A percentile compares a stretch with the other conserved stretches of the same genome.
Conservation (phyloP, 176 grass and related monocot species). For the Phoenix roebelenii region DNA sequence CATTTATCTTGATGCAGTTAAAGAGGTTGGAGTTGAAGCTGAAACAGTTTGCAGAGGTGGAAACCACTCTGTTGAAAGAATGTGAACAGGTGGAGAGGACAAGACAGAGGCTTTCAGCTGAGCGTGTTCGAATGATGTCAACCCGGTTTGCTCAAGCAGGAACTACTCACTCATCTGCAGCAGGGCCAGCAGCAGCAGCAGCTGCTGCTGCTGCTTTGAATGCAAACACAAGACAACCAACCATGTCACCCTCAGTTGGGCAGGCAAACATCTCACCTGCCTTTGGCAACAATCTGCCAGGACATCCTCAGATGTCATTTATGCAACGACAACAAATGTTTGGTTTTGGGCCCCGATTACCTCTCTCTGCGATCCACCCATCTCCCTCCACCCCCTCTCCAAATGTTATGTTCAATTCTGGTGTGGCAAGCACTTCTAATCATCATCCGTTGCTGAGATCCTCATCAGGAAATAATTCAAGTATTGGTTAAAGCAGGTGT, state of each 20-base stretch:
- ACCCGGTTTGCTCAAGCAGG: slow-evolving; percentile 18
- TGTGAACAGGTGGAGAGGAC: slow-evolving; percentile 74
- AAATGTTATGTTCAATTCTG: slow-evolving; percentile 55
- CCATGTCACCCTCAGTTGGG: slow-evolving; percentile 23
- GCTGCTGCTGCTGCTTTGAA: slow-evolving; percentile 15
- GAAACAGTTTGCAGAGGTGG: slow-evolving; percentile 92
- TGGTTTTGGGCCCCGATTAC: slow-evolving; percentile 52
- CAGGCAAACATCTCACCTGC: slow-evolving; percentile 25
- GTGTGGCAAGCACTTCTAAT: slow-evolving; percentile 33
- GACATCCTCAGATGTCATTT: slow-evolving; percentile 53
- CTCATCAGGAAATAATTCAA: slow-evolving; percentile 62
- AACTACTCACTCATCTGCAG: slow-evolving; percentile 5
- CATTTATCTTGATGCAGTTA: slow-evolving; percentile 42
- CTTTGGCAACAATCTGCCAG: slow-evolving; percentile 31
- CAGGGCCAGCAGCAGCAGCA: slow-evolving; percentile 7
- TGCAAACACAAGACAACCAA: slow-evolving; percentile 33
- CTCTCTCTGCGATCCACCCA: slow-evolving; percentile 51
- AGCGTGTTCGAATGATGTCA: slow-evolving; percentile 40
- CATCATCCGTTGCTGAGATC: slow-evolving; percentile 59
- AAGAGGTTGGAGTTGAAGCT: slow-evolving; percentile 92
- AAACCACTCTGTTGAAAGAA: slow-evolving; percentile 91
- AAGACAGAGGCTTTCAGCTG: slow-evolving; percentile 57
- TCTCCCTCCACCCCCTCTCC: slow-evolving; percentile 22
- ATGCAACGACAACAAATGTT: slow-evolving; percentile 71
- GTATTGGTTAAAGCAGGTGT: slow-evolving; percentile 35